Evolutionary conservation across 345 rosid species (phyloP), one percentile per base, ranked within the genome.

Genomic region (Brassica cretica): DNA sequence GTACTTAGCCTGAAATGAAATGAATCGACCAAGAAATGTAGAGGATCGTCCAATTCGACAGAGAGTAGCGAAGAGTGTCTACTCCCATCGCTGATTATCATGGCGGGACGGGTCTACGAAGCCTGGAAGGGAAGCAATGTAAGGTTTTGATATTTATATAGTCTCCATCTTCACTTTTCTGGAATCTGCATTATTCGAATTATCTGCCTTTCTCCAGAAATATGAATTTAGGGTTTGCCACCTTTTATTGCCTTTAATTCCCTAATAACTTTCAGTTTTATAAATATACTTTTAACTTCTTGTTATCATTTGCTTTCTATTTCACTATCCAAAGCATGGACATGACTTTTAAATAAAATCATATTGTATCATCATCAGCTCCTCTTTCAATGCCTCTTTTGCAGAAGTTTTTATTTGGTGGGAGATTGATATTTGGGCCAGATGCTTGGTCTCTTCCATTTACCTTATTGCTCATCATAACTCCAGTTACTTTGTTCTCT

Each of bases 341-440:
- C 56, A 51, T 51, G 56, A 8, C n/a, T 51, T 51, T 51, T 51
- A 51, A 51, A 51, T 51, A 18, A 51, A 51, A 51, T 18, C 56
- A 51, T 46, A 25, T 24, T 46, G 2, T 46, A 16, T 67, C 5
- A 46, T 30, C 66, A 64, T 78, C 27, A 25, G 64, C 18, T 61
- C 32, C 59, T 59, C 44, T 75, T 59, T 72, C 72, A 2, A 59
- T 63, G 33, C 35, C 32, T 82, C 32, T 80, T 76, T 64, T 84
- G 72, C 94, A 94, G 98, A 93, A 87, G 68, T 93, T 93, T 80
- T 72, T 93, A 61, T 81, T 95, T 79, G 89, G 89, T 78, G 99
- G 98, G 80, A 91, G 99, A 80, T 80, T 95, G 85, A 89, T 95
- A 75, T 95, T 95, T 83, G 99, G 99, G 63, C 99, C 99, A 74